Evolutionary conservation across 176 grass and related monocot species (phyloP).

Genomic region (Pontederia paniculata): DNA sequence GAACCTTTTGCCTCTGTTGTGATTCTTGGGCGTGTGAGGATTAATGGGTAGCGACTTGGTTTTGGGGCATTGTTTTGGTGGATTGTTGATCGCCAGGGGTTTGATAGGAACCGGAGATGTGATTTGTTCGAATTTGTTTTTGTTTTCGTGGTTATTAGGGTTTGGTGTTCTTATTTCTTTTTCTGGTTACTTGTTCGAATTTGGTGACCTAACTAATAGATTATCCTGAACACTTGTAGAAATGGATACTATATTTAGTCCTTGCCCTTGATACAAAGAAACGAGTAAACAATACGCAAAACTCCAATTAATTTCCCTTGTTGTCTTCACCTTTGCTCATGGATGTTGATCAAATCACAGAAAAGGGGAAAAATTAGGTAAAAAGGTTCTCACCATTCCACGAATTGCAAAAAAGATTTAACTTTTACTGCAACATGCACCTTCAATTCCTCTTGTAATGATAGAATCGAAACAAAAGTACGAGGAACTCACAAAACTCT

Average conservation of each 20-base stretch:
- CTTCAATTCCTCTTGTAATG: neutral
- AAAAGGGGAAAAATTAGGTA: neutral
- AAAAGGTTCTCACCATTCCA: neutral
- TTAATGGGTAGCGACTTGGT: neutral
- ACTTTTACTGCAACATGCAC: neutral
- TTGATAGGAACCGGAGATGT: neutral
- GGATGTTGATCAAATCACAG: constrained; percentile 2
- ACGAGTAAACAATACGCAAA: constrained; percentile 1
- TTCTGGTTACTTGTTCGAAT: neutral
- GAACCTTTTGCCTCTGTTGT: neutral
- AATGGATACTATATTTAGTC: too few species aligned
- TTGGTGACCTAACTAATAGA: neutral
- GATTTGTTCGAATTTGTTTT: neutral
- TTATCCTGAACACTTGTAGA: too few species aligned
- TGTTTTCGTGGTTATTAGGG: neutral
- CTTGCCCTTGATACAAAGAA: neutral
- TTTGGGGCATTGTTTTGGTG: neutral
- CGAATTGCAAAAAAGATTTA: constrained; percentile 3
- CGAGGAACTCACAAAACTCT: neutral
- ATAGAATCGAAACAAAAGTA: neutral
- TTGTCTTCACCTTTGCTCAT: constrained; percentile 9
- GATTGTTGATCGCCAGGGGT: neutral
- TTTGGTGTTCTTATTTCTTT: neutral
- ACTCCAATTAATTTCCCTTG: neutral
- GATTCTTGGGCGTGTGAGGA: too few species aligned